Conservation (phyloP, 2,329 filamentous ascomycete genomes). For the Penicillium sp. region DNA sequence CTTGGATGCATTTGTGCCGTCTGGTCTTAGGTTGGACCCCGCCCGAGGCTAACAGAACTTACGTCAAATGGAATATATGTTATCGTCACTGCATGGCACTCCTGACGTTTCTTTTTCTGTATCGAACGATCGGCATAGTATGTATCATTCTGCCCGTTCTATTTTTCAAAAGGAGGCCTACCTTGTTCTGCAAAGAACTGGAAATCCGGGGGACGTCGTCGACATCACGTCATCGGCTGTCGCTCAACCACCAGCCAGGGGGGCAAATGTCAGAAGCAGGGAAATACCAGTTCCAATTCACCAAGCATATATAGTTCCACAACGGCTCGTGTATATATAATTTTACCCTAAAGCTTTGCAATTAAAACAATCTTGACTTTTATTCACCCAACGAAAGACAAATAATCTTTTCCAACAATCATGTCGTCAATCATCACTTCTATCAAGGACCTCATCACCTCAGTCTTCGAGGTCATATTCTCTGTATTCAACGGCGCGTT, state of each 20-base stretch:
- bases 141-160: too few relatives aligned
- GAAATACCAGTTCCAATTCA: background rate
- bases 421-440: constrained; percentile 26
- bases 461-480: constrained; percentile 26
- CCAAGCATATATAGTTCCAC: background rate
- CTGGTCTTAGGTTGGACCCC: background rate
- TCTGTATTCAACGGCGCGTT: constrained; percentile 16
- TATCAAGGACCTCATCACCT: constrained; percentile 23
- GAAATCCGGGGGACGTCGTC: background rate
- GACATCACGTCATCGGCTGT: constrained; percentile 10
- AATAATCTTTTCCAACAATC: constrained; percentile 4
- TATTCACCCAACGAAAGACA: background rate
- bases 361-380: background rate
- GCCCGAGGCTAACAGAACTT: background rate
- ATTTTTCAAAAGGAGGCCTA: too few relatives aligned
- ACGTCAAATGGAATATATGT: too few relatives aligned
- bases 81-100: too few relatives aligned
- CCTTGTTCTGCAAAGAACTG: background rate
- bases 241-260: constrained; percentile 2
- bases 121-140: too few relatives aligned
- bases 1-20: too few relatives aligned
- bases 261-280: constrained; percentile 2
- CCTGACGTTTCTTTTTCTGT: too few relatives aligned
- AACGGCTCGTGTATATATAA: background rate
- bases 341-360: background rate